Conservation (phyloP, 2,329 filamentous ascomycete species). For the Aspergillus persii region DNA sequence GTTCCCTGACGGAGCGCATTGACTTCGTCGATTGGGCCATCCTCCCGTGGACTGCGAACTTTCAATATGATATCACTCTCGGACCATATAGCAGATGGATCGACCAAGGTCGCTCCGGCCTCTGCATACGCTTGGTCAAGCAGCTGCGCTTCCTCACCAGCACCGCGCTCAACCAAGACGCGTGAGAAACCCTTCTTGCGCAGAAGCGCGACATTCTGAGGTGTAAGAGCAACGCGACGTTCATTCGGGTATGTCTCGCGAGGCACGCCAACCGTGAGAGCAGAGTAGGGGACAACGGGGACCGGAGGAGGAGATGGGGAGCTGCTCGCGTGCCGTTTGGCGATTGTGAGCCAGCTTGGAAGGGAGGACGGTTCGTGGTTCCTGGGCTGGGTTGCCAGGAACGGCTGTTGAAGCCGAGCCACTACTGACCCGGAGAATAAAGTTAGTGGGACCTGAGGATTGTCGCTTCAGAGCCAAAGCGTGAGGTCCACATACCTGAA, state of each 20-base stretch:
- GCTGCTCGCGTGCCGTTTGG: conserved; percentile 23
- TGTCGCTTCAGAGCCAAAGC: background rate
- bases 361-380: conserved; percentile 3
- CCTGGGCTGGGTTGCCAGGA: conserved; percentile 8
- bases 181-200: conserved; percentile 81
- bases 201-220: conserved; percentile 75
- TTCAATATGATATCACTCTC: conserved; percentile 79
- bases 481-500: conserved; percentile 20
- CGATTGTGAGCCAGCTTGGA: conserved; percentile 14
- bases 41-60: conserved; percentile 69
- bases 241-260: conserved; percentile 76
- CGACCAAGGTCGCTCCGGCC: conserved; percentile 75
- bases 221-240: conserved; percentile 79
- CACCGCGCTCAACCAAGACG: conserved; percentile 75
- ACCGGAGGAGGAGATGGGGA: conserved; percentile 22
- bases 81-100: conserved; percentile 67
- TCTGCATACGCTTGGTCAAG: conserved; percentile 72
- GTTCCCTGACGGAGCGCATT: conserved; percentile 65
- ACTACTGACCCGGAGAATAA: conserved; percentile 8
- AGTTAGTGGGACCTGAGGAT: conserved; percentile 4
- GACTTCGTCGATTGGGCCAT: conserved; percentile 62
- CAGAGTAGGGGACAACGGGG: conserved; percentile 58
- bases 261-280: conserved; percentile 75
- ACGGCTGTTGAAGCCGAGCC: conserved; percentile 14
- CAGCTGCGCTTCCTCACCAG: conserved; percentile 75